These are phyloP conservation scores for Chlamydomonas sphaeroides DNA, from an alignment of 139 green algal genomes.

Conservation along the genomic window DNA sequence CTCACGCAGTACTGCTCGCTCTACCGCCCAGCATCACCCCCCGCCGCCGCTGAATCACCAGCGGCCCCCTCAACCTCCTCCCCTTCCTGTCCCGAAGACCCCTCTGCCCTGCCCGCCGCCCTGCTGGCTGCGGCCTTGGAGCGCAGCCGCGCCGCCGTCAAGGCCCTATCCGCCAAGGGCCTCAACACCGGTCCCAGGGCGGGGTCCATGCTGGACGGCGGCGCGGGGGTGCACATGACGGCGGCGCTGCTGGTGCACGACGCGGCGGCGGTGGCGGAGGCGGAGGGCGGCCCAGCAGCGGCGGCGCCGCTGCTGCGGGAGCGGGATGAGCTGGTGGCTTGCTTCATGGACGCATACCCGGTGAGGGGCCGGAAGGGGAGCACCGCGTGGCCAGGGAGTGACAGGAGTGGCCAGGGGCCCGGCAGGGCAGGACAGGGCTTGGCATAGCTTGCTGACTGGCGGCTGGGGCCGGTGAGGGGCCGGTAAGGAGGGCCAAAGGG, in stretches of 20 bases:
- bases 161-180: not conserved
- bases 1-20: not conserved
- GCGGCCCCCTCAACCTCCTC: not conserved
- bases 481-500: too few species aligned
- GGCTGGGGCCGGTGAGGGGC: too few species aligned
- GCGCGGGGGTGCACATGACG: conserved; percentile 20
- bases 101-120: not conserved
- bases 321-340: conserved; percentile 21
- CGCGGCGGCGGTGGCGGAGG: not conserved
- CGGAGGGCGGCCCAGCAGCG: not conserved
- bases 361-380: not conserved
- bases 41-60: not conserved
- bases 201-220: conserved; percentile 25
- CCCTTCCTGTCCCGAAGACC: not conserved
- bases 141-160: not conserved
- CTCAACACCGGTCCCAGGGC: not conserved
- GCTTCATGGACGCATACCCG: conserved; percentile 15
- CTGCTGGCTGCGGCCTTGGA: conserved; percentile 21
- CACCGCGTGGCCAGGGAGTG: too few species aligned
- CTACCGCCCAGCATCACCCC: not conserved
- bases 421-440: too few species aligned
- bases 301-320: not conserved
- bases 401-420: too few species aligned
- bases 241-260: conserved; percentile 25
- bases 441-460: too few species aligned